Evolutionary conservation across 371 early-diverging fungal species (phyloP), one percentile per base, ranked within the genome.

Genomic region (Saksenaea vasiformis): DNA sequence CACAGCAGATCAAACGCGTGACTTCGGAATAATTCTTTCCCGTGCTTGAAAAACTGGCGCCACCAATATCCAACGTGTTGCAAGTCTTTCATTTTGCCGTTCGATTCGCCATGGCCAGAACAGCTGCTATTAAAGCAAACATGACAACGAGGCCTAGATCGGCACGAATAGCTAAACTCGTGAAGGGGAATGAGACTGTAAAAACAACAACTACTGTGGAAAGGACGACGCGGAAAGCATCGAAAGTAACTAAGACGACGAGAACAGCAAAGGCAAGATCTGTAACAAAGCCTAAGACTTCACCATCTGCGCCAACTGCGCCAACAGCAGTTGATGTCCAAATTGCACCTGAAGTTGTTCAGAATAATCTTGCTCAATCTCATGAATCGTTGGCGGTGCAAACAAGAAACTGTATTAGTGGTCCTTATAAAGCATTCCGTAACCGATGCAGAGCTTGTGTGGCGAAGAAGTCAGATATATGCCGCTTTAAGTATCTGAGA

Each of bases 401-500:
- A 22, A 19, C 17, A 17, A 47, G 22, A 9, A 47, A n/a, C 22
- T 47, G 51, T 5, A 9, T 22, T 19, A 47, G 24, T 22, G 9
- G 22, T 22, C n/a, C 7, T 7, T 47, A 47, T 22, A n/a, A 47
- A 47, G 10, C 7, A 10, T 47, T 47, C 22, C n/a, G 5, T 22
- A 22, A 63, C 41, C 51, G 37, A 37, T 63, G 64, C 17, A 19
- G 41, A 56, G 44, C 64, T 8, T 63, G 64, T 36, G 34, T 63
- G 3, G 22, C 35, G 28, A 63, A 63, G 36, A 67, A 62, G 26
- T 28, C 17, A 22, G 67, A 67, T 17, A 34, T 51, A 31, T 68
- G 68, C 28, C 68, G 68, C 5, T 68, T 68, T 26, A 26, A 31
- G 17, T 38, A 55, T 0, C n/a, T 69, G 10, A 65, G 69, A 35